Conservation (phyloP, 306 rosid genomes). For the Fragaria iinumae region DNA sequence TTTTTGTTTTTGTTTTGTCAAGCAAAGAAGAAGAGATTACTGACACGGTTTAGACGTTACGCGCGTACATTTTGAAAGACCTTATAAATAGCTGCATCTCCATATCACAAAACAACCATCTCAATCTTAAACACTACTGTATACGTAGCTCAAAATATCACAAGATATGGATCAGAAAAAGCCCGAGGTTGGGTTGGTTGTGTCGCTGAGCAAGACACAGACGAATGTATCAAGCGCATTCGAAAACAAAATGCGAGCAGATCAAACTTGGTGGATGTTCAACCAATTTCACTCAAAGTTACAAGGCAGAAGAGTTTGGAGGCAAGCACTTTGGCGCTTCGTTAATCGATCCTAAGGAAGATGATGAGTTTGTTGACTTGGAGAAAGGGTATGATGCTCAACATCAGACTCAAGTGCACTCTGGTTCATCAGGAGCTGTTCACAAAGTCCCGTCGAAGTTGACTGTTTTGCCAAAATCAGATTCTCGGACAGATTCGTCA, state of each 20-base stretch:
- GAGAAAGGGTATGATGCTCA: neutral
- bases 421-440: too few species aligned
- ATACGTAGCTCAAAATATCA: neutral
- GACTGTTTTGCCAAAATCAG: too few species aligned
- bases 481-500: too few species aligned
- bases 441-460: too few species aligned
- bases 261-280: neutral
- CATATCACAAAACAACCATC: neutral
- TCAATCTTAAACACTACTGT: neutral
- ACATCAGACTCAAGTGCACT: neutral
- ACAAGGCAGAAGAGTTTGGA: neutral
- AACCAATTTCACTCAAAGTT: neutral
- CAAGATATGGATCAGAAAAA: neutral
- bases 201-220: neutral
- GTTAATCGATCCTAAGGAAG: neutral
- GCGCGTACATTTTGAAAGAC: neutral
- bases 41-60: too few species aligned
- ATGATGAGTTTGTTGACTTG: conserved; percentile 4
- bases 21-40: too few species aligned
- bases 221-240: neutral
- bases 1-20: too few species aligned
- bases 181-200: neutral
- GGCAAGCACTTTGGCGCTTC: neutral
- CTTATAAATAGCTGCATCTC: neutral
- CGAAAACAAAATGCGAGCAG: neutral